Conservation (phyloP, 2,329 filamentous ascomycete genomes). For the Phoma herbarum region DNA sequence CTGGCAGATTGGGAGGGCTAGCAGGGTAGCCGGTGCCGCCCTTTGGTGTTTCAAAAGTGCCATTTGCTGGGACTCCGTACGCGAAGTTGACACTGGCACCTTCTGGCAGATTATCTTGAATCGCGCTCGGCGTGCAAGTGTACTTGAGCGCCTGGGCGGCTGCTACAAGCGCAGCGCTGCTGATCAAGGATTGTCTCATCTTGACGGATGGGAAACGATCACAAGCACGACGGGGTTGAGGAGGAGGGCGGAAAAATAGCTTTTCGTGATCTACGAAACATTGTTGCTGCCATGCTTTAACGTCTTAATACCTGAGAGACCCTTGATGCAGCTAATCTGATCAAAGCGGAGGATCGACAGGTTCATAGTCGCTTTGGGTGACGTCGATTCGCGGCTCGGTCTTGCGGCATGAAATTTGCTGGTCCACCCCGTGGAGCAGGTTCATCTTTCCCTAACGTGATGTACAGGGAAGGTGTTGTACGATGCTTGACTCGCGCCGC, state of each 20-base stretch:
- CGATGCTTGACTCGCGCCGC: slow-evolving; percentile 5
- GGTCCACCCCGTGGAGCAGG: slow-evolving; percentile 3
- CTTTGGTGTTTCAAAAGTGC: slow-evolving; percentile 51
- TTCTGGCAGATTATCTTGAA: slow-evolving; percentile 45
- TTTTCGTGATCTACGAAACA: slow-evolving; percentile 1
- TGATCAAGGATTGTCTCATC: slow-evolving; percentile 30
- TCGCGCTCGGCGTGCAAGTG: slow-evolving; percentile 45
- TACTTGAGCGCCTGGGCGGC: slow-evolving; percentile 41
- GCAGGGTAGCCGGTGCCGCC: slow-evolving; percentile 53
- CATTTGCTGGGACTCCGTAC: slow-evolving; percentile 41
- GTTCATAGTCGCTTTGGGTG: neutral
- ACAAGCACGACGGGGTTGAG: neutral
- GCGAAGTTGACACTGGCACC: slow-evolving; percentile 51
- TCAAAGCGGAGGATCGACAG: slow-evolving; percentile 11
- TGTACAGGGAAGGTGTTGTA: slow-evolving; percentile 2
- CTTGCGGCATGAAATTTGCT: slow-evolving; percentile 10
- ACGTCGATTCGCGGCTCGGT: slow-evolving; percentile 1
- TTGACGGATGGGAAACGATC: neutral
- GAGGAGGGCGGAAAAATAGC: neutral
- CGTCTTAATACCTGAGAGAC: neutral
- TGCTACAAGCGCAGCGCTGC: slow-evolving; percentile 30
- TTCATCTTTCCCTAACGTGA: slow-evolving; percentile 4
- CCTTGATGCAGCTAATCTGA: slow-evolving; percentile 10
- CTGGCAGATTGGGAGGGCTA: slow-evolving; percentile 50
- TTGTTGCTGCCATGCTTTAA: slow-evolving; percentile 1